Conservation (phyloP, 768 basidiomycete species). For the Pleurotus ostreatus region DNA sequence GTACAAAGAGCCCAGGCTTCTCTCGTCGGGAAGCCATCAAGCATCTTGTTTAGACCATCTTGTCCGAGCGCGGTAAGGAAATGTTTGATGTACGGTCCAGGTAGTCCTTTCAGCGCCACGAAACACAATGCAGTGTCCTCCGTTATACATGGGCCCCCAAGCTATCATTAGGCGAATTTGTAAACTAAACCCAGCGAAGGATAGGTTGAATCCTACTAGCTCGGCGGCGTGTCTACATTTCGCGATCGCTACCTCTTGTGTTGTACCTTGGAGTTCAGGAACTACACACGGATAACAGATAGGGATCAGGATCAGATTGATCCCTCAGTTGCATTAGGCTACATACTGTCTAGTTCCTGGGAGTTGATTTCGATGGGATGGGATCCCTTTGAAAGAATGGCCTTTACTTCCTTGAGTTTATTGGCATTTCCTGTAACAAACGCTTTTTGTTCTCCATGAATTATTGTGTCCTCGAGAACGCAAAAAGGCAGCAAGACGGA, state of each 20-base stretch:
- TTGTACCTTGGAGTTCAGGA: constrained; percentile 92
- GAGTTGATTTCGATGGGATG: constrained; percentile 76
- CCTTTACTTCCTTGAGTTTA: constrained; percentile 85
- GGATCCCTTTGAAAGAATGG: constrained; percentile 65
- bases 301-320: not conserved
- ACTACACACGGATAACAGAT: constrained; percentile 42
- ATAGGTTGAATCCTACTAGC: constrained; percentile 40
- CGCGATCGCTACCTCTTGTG: constrained; percentile 81
- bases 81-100: constrained; percentile 96
- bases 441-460: constrained; percentile 37
- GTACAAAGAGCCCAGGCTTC: constrained; percentile 91
- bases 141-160: constrained; percentile 54
- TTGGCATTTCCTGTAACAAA: constrained; percentile 95
- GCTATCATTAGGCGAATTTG: constrained; percentile 19
- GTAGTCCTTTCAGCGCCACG: constrained; percentile 83
- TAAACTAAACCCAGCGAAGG: not conserved
- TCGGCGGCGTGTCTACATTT: constrained; percentile 88
- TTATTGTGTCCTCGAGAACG: too few species aligned
- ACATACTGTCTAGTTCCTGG: constrained; percentile 74
- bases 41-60: constrained; percentile 84
- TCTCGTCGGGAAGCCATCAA: constrained; percentile 70
- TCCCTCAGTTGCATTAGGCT: not conserved
- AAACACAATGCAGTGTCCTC: constrained; percentile 97
- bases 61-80: constrained; percentile 84
- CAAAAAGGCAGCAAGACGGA: too few species aligned